Percentiles rank a stretch among this genome's conserved stretches.
Conservation (phyloP, 2,329 filamentous ascomycete species). For the Paracoccidioides lutzii region DNA sequence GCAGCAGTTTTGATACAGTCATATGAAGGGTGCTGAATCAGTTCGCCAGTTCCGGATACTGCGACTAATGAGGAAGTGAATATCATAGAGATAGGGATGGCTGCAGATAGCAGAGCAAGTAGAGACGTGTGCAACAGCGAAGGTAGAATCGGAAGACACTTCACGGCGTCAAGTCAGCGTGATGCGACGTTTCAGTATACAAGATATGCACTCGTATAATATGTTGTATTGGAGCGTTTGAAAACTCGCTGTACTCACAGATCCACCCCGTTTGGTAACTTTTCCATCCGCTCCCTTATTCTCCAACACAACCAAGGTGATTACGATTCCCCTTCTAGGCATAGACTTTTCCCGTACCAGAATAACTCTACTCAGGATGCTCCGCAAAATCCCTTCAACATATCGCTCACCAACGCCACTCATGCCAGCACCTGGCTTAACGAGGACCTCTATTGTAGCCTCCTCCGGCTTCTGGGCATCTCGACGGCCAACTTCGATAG, state of each 20-base stretch:
- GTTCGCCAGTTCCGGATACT: conserved; percentile 33
- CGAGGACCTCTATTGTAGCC: conserved; percentile 76
- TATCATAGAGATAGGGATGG: conserved; percentile 64
- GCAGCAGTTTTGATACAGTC: conserved; percentile 48
- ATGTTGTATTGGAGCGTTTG: background rate
- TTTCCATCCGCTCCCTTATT: conserved; percentile 21
- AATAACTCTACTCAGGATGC: conserved; percentile 27
- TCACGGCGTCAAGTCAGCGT: background rate
- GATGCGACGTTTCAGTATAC: background rate
- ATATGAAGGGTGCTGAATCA: conserved; percentile 50
- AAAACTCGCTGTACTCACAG: conserved; percentile 18
- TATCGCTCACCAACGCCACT: conserved; percentile 75
- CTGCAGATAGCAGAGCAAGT: conserved; percentile 66
- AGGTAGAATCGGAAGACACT: conserved; percentile 71
- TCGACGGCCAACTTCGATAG: conserved; percentile 72
- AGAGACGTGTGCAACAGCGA: conserved; percentile 68
- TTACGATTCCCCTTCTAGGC: conserved; percentile 29
- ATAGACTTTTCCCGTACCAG: conserved; percentile 31
- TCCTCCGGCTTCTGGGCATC: conserved; percentile 81
- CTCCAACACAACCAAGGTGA: conserved; percentile 31
- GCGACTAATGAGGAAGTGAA: conserved; percentile 54
- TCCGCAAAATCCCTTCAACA: conserved; percentile 48
- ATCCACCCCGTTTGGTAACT: conserved; percentile 24
- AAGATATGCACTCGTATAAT: background rate
- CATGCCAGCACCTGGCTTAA: conserved; percentile 73